phyloP scores from a whole-genome alignment of 768 basidiomycete genomes.

The Pluteus cervinus region DNA sequence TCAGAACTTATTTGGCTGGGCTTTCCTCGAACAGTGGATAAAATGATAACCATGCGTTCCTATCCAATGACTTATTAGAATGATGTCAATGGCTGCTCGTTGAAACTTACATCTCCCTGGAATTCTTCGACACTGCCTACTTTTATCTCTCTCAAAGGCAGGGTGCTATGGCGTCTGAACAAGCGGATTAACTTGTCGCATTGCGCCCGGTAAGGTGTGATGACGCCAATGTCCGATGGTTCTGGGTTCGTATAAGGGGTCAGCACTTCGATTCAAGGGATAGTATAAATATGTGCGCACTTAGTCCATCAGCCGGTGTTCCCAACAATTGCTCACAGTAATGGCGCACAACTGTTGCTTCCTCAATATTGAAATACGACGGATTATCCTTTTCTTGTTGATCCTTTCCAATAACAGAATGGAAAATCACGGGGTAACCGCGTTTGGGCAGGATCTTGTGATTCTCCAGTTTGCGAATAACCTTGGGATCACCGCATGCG shows the following conservation, averaged over 20 bases:
- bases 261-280: neutral
- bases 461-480: conserved; percentile 34
- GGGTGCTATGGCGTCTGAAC: too few species aligned
- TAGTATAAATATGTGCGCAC: conserved; percentile 23
- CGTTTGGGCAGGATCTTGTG: conserved; percentile 31
- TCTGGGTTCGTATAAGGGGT: conserved; percentile 17
- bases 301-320: conserved; percentile 30
- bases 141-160: too few species aligned
- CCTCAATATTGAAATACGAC: conserved; percentile 59
- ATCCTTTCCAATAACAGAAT: conserved; percentile 49
- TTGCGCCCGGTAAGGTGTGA: conserved; percentile 64
- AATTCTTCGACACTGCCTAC: conserved; percentile 65
- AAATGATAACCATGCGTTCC: too few species aligned
- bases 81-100: too few species aligned
- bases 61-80: too few species aligned
- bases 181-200: conserved; percentile 41
- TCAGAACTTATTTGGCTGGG: too few species aligned
- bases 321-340: conserved; percentile 31
- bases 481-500: conserved; percentile 34
- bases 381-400: conserved; percentile 49
- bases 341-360: conserved; percentile 43
- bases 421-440: conserved; percentile 53
- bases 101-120: conserved; percentile 49
- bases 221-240: conserved; percentile 74
- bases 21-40: too few species aligned